phyloP scores from a whole-genome alignment of 2,329 filamentous ascomycete genomes.

The Nakataea oryzae region DNA sequence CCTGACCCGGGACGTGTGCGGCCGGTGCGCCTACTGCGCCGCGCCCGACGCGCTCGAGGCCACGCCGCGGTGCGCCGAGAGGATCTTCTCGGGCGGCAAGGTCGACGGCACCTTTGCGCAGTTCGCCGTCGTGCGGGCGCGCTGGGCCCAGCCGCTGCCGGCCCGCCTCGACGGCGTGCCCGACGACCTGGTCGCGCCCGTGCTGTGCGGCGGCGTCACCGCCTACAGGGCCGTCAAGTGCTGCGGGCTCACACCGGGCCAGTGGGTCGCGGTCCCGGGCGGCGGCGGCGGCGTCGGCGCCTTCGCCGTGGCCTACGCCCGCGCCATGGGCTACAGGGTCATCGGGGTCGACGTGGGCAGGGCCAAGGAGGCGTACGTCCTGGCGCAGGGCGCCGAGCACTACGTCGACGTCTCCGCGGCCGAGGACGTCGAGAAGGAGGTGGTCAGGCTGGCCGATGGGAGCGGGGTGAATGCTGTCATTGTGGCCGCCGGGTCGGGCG shows the following conservation, averaged over 20 bases:
- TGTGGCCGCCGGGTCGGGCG: conserved; percentile 17
- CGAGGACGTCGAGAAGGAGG: conserved; percentile 12
- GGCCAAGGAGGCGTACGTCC: conserved; percentile 17
- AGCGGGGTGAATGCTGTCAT: conserved; percentile 17
- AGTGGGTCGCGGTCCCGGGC: conserved; percentile 25
- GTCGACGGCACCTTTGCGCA: conserved; percentile 28
- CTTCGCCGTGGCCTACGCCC: conserved; percentile 26
- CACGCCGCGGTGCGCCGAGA: conserved; percentile 23
- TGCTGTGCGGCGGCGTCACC: conserved; percentile 31
- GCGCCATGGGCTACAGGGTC: conserved; percentile 29
- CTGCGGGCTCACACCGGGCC: conserved; percentile 18
- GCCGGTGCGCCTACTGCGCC: conserved; percentile 18
- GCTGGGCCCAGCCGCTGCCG: conserved; percentile 21
- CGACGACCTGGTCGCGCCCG: conserved; percentile 26
- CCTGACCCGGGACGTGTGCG: conserved; percentile 26
- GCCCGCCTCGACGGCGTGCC: conserved; percentile 15
- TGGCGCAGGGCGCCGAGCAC: conserved; percentile 22
- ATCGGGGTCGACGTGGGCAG: conserved; percentile 25
- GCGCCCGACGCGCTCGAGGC: conserved; percentile 12
- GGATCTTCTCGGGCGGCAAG: conserved; percentile 20
- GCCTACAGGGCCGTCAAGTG: conserved; percentile 29
- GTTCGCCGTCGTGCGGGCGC: conserved; percentile 22
- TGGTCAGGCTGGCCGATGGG: conserved; percentile 14
- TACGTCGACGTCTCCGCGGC: conserved; percentile 22
- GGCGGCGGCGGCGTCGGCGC: conserved; percentile 28